These are phyloP conservation scores for Curvularia lunata DNA, from an alignment of 2,329 filamentous ascomycete genomes.

Conservation along the genomic window DNA sequence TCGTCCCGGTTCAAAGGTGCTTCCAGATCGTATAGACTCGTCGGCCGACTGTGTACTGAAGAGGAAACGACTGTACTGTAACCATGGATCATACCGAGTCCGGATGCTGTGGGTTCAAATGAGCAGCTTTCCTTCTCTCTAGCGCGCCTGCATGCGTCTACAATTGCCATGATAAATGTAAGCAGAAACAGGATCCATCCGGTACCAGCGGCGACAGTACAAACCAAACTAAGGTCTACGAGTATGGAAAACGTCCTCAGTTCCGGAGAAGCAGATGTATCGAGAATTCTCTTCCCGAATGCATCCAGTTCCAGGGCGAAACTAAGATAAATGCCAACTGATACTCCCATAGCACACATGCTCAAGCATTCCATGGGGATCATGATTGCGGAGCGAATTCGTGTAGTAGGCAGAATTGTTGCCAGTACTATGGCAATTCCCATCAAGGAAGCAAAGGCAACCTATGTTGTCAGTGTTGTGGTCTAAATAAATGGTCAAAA, in stretches of 20 bases:
- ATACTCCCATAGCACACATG: constrained; percentile 30
- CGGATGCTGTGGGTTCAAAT: constrained; percentile 42
- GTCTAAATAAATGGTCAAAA: not conserved
- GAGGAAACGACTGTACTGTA: constrained; percentile 28
- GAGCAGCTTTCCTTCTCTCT: constrained; percentile 31
- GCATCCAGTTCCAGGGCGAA: constrained; percentile 25
- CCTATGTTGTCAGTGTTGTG: constrained; percentile 23
- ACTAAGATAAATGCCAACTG: constrained; percentile 32
- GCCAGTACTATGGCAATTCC: constrained; percentile 27
- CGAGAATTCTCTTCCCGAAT: constrained; percentile 18
- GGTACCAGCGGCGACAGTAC: constrained; percentile 25
- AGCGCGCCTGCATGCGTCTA: constrained; percentile 24
- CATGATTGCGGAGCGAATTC: constrained; percentile 25
- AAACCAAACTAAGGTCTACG: constrained; percentile 29
- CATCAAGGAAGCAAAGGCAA: constrained; percentile 28
- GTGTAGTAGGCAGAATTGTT: constrained; percentile 20
- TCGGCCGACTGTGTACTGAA: constrained; percentile 21
- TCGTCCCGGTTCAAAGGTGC: constrained; percentile 17
- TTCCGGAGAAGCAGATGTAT: constrained; percentile 21
- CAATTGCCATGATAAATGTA: constrained; percentile 24
- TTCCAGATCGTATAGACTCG: constrained; percentile 35
- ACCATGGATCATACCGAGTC: constrained; percentile 36
- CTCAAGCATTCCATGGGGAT: constrained; percentile 33
- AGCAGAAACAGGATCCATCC: constrained; percentile 26
- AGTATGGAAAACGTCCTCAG: constrained; percentile 30